Evolutionary conservation across 2,329 filamentous ascomycete genomes (phyloP), one percentile per base, ranked within the genome.

Genomic region (Aspergillus ibericus): DNA sequence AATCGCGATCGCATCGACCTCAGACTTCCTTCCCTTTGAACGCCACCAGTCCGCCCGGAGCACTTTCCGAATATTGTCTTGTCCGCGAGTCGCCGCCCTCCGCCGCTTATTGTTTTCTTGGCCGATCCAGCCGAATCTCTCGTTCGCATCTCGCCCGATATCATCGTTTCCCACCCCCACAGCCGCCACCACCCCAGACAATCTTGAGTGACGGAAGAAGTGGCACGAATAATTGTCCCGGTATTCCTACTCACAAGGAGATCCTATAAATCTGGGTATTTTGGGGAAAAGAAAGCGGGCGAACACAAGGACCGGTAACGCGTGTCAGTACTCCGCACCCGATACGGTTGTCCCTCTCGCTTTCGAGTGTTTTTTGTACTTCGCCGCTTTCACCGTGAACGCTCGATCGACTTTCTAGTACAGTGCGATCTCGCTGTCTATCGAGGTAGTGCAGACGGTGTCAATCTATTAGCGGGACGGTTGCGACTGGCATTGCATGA

Each of bases 131-230:
- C 56, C 47, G 53, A 58, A 55, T 57, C 56, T 50, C 59, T 58
- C 58, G 55, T 59, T 58, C 62, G 52, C 57, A 63, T 64, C 59
- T 62, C 62, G 49, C 55, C 64, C 60, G 63, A 61, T 60, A 60
- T 51, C 46, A 59, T 54, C 55, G 58, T 50, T 59, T 49, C 59
- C 54, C 25, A 57, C 35, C 56, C 59, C 53, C 52, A 60, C 60
- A 62, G 50, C 61, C 59, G 62, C 65, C 65, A 65, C 63, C 63
- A 63, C 53, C 55, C 59, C 58, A 55, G 56, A 63, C 62, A 60
- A 60, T 55, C 57, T 51, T 58, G 57, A 25, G 44, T 48, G 44
- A 48, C 44, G 44, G n/a, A 29, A 48, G 25, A 48, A 15, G 44
- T 29, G 44, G 25, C 44, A 48, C 25, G 15, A 25, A 32, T 48